A percentile compares a stretch with the other conserved stretches of the same genome.
phyloP scores from a whole-genome alignment of 2,329 filamentous ascomycete species.

The Paraphoma chrysanthemicola region DNA sequence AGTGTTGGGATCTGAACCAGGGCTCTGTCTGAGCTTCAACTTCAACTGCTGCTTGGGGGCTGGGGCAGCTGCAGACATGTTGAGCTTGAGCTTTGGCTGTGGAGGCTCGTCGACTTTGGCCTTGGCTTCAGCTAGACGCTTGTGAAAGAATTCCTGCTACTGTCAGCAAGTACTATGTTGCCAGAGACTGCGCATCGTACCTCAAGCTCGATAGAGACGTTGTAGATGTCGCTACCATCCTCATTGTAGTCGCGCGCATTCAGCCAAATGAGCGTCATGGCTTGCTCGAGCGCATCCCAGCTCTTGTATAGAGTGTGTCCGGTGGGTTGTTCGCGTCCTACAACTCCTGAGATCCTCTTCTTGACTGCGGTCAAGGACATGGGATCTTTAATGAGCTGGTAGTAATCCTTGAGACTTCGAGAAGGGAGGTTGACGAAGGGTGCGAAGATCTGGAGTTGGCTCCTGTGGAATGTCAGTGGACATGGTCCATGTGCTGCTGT shows the following conservation, averaged over 20 bases:
- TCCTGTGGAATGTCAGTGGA: constrained; percentile 33
- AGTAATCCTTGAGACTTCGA: constrained; percentile 82
- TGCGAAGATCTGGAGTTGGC: constrained; percentile 72
- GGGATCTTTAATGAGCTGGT: constrained; percentile 80
- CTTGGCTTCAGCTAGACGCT: constrained; percentile 74
- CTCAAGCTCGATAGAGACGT: constrained; percentile 79
- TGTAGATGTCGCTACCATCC: constrained; percentile 84
- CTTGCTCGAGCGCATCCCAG: constrained; percentile 83
- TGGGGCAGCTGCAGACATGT: constrained; percentile 58
- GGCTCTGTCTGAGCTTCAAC: constrained; percentile 60
- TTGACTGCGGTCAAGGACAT: constrained; percentile 79
- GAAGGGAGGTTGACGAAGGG: constrained; percentile 82
- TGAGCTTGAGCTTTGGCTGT: constrained; percentile 81
- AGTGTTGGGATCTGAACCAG: constrained; percentile 48
- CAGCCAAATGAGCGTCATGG: constrained; percentile 80
- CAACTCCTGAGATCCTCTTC: constrained; percentile 76
- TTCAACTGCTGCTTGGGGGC: constrained; percentile 62
- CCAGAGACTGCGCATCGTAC: constrained; percentile 53
- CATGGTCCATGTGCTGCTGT: not conserved
- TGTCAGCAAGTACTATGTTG: constrained; percentile 15
- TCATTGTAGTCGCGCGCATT: constrained; percentile 93
- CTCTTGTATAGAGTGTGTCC: constrained; percentile 74
- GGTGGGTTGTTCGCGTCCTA: constrained; percentile 69
- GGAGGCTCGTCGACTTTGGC: constrained; percentile 74
- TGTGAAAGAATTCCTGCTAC: constrained; percentile 71